Conservation (phyloP, 495 filamentous ascomycete genomes). For the Daldinia childiae region DNA sequence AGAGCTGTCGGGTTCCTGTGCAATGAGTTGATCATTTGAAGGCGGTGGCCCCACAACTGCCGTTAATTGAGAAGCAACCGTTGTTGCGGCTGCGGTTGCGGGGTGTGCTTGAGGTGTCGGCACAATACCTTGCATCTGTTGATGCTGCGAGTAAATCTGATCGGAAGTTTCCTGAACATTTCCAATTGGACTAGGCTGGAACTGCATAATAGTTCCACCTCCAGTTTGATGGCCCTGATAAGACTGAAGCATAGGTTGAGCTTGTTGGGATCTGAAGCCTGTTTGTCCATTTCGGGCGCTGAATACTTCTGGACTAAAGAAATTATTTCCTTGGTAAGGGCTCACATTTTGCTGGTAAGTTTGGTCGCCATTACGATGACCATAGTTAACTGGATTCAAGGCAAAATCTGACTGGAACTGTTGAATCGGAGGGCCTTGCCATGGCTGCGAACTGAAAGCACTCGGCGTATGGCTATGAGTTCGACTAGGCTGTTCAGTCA, state of each 20-base stretch:
- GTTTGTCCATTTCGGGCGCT: background rate
- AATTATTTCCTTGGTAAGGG: background rate
- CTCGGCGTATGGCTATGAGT: constrained; percentile 15
- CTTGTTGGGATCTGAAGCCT: background rate
- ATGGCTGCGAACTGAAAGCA: constrained; percentile 6
- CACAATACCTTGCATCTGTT: background rate
- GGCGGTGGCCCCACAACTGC: background rate
- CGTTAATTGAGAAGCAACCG: background rate
- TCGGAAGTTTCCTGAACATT: background rate
- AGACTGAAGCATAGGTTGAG: background rate
- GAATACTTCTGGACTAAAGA: background rate
- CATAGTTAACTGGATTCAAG: background rate
- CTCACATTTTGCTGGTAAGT: constrained; percentile 4
- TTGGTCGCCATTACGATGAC: constrained; percentile 8
- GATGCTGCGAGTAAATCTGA: background rate
- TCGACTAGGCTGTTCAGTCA: background rate
- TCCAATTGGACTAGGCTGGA: background rate
- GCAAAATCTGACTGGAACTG: constrained; percentile 1
- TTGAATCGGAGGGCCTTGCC: constrained; percentile 15
- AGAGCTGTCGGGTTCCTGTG: background rate
- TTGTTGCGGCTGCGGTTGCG: too few relatives aligned
- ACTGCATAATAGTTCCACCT: background rate
- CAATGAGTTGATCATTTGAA: background rate
- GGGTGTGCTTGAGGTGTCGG: background rate
- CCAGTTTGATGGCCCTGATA: background rate